phyloP scores from a whole-genome alignment of 148 eudicot species.

The Cornus florida region DNA sequence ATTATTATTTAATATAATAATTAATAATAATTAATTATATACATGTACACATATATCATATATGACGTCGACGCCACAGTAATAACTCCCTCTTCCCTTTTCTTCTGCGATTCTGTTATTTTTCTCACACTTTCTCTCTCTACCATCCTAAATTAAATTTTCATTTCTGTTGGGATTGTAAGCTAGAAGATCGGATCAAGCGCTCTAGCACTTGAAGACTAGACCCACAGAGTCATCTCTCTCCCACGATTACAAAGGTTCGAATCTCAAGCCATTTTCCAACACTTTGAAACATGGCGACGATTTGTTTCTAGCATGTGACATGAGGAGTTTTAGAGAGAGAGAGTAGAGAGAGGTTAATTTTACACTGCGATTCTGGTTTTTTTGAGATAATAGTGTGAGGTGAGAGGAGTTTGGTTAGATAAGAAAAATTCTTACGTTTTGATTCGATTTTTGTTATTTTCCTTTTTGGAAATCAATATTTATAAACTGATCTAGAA shows the following conservation, averaged over 20 bases:
- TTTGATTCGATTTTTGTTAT: too few relatives aligned
- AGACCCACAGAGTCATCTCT: background rate
- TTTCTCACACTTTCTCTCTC: background rate
- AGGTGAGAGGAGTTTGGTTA: too few relatives aligned
- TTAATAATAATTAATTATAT: background rate
- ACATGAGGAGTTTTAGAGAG: conserved; percentile 8
- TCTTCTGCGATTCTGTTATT: background rate
- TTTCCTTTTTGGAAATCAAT: too few relatives aligned
- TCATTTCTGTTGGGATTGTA: conserved; percentile 37
- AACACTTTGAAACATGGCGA: background rate
- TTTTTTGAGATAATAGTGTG: background rate
- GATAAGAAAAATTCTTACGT: too few relatives aligned
- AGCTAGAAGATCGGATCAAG: conserved; percentile 60
- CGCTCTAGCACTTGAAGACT: conserved; percentile 26
- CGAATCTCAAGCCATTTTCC: conserved; percentile 1
- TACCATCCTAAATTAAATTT: background rate
- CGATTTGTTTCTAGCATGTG: conserved; percentile 18
- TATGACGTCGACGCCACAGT: background rate
- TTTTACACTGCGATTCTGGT: background rate
- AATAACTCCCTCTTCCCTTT: too few relatives aligned
- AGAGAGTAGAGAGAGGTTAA: background rate
- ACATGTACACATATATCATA: background rate
- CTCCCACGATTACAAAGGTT: conserved; percentile 9
- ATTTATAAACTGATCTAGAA: too few relatives aligned
- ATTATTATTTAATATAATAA: too few relatives aligned